These are phyloP conservation scores for Tetrapyrgos nigripes DNA, from an alignment of 1,284 basidiomycete genomes.

Conservation along the genomic window DNA sequence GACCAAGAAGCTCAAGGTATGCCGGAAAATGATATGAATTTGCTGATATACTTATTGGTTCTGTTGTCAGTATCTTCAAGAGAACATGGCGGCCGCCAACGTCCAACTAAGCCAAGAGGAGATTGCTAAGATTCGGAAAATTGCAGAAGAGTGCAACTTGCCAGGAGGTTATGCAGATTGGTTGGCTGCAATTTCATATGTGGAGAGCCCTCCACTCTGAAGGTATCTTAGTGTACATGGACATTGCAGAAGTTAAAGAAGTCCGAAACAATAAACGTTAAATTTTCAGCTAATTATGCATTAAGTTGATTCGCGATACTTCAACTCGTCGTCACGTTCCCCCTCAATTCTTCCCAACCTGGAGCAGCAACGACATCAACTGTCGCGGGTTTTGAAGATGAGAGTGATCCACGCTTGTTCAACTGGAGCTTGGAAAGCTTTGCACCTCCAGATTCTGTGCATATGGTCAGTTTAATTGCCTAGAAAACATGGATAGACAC, in stretches of 20 bases:
- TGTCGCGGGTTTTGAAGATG: slow-evolving; percentile 40
- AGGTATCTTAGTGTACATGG: too few relatives aligned
- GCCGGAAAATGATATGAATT: neutral
- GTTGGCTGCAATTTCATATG: too few relatives aligned
- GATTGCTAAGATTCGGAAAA: slow-evolving; percentile 17
- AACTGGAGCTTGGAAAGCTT: slow-evolving; percentile 41
- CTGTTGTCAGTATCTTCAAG: slow-evolving; percentile 21
- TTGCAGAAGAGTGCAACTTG: slow-evolving; percentile 23
- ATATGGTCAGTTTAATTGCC: neutral
- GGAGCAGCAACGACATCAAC: slow-evolving; percentile 38
- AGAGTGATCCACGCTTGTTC: slow-evolving; percentile 32
- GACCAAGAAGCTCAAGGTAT: slow-evolving; percentile 29
- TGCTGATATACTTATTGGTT: neutral
- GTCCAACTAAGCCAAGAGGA: slow-evolving; percentile 20
- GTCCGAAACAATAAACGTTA: too few relatives aligned
- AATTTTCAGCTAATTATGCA: too few relatives aligned
- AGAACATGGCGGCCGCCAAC: slow-evolving; percentile 20
- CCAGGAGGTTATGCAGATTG: too few relatives aligned
- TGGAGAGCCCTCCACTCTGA: too few relatives aligned
- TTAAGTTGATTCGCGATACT: too few relatives aligned
- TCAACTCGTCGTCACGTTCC: slow-evolving; percentile 6
- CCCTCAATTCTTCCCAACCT: slow-evolving; percentile 38
- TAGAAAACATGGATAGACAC: slow-evolving; percentile 11
- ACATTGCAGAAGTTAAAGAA: too few relatives aligned
- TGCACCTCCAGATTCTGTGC: slow-evolving; percentile 40